These are phyloP conservation scores for Mortierella hygrophila DNA, from an alignment of 192 early-diverging fungal genomes.

Conservation along the genomic window DNA sequence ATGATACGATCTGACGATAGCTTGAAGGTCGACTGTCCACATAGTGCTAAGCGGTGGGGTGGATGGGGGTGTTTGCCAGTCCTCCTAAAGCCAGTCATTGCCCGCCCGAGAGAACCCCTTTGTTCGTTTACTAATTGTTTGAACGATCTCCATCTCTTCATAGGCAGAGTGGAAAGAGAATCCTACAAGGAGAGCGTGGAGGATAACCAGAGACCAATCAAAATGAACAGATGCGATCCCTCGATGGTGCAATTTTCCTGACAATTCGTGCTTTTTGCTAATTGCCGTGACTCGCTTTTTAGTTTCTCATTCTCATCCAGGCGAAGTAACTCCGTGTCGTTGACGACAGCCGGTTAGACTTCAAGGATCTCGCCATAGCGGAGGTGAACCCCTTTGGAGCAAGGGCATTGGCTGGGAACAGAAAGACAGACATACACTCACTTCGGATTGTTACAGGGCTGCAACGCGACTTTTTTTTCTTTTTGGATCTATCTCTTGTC, in stretches of 20 bases:
- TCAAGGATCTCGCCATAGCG: not conserved
- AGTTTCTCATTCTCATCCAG: not conserved
- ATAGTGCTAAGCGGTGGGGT: not conserved
- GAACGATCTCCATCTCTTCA: not conserved
- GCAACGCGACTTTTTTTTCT: not conserved
- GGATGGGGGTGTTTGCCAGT: not conserved
- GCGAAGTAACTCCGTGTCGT: not conserved
- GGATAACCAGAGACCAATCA: not conserved
- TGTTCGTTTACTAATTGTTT: not conserved
- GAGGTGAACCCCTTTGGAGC: not conserved
- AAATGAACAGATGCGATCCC: constrained; percentile 1
- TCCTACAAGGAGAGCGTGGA: not conserved
- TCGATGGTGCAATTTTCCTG: constrained; percentile 1
- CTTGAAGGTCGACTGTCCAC: not conserved
- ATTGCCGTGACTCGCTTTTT: not conserved
- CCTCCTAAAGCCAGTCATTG: not conserved
- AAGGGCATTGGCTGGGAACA: not conserved
- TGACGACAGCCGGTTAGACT: not conserved
- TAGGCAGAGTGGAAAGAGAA: not conserved
- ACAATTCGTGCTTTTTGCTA: constrained; percentile 5
- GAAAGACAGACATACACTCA: not conserved
- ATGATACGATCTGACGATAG: constrained; percentile 1
- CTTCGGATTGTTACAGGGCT: not conserved
- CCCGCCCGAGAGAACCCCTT: not conserved
- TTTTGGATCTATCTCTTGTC: not conserved